These are phyloP conservation scores for Hordeum marinum DNA, from an alignment of 176 grass and related monocot species.

Conservation along the genomic window DNA sequence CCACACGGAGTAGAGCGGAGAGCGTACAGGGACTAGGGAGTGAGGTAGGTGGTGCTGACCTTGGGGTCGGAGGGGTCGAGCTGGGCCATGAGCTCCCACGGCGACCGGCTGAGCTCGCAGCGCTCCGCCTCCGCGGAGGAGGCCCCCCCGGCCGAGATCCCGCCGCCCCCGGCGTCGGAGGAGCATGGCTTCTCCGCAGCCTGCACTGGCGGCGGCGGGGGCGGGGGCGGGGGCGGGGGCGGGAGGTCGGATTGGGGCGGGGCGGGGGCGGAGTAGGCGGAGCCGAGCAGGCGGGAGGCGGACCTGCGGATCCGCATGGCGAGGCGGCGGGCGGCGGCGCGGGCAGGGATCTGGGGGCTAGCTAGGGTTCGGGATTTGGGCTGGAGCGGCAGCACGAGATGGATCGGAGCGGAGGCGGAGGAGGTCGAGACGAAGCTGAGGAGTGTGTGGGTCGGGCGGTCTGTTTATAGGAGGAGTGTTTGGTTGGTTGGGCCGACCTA, in stretches of 20 bases:
- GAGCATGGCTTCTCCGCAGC: background rate
- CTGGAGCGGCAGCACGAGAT: background rate
- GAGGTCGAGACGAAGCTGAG: background rate
- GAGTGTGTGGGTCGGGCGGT: background rate
- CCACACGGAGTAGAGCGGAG: background rate
- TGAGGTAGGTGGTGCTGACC: background rate
- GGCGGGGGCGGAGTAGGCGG: background rate
- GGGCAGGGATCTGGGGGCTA: constrained; percentile 12
- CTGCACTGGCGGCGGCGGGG: background rate
- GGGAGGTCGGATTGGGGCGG: background rate
- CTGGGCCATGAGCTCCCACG: constrained; percentile 43
- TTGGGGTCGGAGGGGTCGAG: constrained; percentile 26
- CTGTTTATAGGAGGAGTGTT: background rate
- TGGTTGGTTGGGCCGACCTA: background rate
- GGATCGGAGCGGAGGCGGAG: too few relatives aligned
- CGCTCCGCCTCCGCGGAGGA: background rate
- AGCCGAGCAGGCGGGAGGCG: constrained; percentile 31
- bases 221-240: background rate
- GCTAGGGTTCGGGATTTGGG: background rate
- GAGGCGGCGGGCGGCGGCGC: background rate
- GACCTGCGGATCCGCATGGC: constrained; percentile 46
- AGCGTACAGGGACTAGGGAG: too few relatives aligned
- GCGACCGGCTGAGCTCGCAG: constrained; percentile 32
- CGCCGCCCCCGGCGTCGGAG: fast-evolving
- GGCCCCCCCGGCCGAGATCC: background rate